Evolutionary conservation across 495 filamentous ascomycete species (phyloP), one percentile per base, ranked within the genome.

Genomic region (Lasiosphaeris hirsuta): DNA sequence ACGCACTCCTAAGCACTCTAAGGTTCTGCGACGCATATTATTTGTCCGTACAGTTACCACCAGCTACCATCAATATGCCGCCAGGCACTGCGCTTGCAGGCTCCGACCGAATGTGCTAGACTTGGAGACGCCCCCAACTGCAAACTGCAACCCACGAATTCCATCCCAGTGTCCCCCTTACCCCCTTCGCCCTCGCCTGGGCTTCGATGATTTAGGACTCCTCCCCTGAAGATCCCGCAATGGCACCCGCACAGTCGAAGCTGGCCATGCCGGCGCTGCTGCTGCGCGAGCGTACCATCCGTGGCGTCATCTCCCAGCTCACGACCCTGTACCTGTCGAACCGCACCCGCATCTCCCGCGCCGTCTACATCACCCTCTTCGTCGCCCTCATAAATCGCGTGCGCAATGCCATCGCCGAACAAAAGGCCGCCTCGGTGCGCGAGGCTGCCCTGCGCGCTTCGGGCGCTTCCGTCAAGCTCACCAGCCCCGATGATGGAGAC

Each of bases 301-400:
- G 87, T 54, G 79, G 81, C 62, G 75, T 90, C 67, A 76, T 96
- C 69, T 83, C 86, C 58, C 81, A 86, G 60, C 73, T 96, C 51
- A 87, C 88, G 10, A 71, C 74, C 53, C 80, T 88, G 33, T 98
- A 98, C 80, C 82, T 93, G 52, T 77, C 80, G 59, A 82, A 97
- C 76, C 92, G 95, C 56, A 93, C 88, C 38, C 82, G 84, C 42
- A 94, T 98, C 69, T 96, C 92, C 8, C 90, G 92, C 68, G 85
- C 85, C 43, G 86, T 97, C 61, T 97, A 96, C 75, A 79, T 97
- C 38, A 88, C 90, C n/a, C 84, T 98, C 55, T 89, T 95, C 58
- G 77, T 95, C 53, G 90, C 92, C 38, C 84, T 97, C 51, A 81
- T 89, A 37, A 90, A 96, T 69, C 90, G 95, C 60, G 84, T 97